Conservation (phyloP, 2,329 filamentous ascomycete genomes). For the Xylaria arbuscula region DNA sequence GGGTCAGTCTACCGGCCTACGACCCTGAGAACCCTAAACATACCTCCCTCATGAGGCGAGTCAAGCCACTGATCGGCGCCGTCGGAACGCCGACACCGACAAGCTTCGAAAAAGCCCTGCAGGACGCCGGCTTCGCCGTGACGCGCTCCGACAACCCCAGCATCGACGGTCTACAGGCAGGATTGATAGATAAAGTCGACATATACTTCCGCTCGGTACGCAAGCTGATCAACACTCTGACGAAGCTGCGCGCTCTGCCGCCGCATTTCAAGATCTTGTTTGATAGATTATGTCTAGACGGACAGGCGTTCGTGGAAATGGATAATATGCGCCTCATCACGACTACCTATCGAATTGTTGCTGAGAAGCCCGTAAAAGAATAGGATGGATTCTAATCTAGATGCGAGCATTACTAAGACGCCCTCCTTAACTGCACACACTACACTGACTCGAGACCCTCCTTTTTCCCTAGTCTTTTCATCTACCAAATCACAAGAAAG, state of each 20-base stretch:
- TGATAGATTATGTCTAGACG: slow-evolving; percentile 64
- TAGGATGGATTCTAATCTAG: neutral
- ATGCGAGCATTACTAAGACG: neutral
- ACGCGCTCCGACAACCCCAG: slow-evolving; percentile 63
- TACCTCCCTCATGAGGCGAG: slow-evolving; percentile 62
- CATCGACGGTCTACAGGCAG: slow-evolving; percentile 62
- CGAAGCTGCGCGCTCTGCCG: slow-evolving; percentile 60
- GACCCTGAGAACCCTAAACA: slow-evolving; percentile 60
- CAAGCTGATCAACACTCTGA: slow-evolving; percentile 60
- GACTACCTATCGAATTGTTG: slow-evolving; percentile 65
- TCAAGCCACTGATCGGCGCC: slow-evolving; percentile 66
- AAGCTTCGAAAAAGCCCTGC: slow-evolving; percentile 58
- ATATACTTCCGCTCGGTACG: slow-evolving; percentile 64
- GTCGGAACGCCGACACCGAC: slow-evolving; percentile 64
- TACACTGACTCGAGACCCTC: neutral
- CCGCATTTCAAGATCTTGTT: slow-evolving; percentile 65
- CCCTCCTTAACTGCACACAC: neutral
- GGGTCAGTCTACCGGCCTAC: slow-evolving; percentile 63
- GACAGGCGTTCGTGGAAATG: slow-evolving; percentile 66
- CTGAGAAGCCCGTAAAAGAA: slow-evolving; percentile 53
- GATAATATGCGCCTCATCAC: slow-evolving; percentile 63
- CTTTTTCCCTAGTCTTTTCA: neutral
- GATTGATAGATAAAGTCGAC: slow-evolving; percentile 65
- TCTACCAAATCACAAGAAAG: neutral
- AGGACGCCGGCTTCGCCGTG: slow-evolving; percentile 60